Conservation (phyloP, 2,329 filamentous ascomycete species). For the Penicillium sp. region DNA sequence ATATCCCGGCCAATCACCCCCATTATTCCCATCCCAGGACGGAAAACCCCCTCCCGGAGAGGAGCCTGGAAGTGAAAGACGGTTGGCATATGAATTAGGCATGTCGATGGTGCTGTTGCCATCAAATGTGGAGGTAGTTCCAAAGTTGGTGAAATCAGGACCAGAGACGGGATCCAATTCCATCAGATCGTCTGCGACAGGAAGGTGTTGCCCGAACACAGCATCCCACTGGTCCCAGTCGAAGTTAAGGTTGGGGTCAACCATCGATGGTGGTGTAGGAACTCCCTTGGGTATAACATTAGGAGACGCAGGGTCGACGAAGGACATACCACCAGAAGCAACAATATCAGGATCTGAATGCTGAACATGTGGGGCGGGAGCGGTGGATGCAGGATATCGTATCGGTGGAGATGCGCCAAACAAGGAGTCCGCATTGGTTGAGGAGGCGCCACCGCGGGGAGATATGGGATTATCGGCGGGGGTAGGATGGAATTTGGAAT, state of each 20-base stretch:
- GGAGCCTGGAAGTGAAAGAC: not conserved
- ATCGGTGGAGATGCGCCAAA: not conserved
- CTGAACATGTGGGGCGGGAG: conserved; percentile 6
- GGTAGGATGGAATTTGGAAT: conserved; percentile 13
- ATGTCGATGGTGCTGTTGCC: not conserved
- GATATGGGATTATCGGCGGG: conserved; percentile 6
- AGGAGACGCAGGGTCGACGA: conserved; percentile 22
- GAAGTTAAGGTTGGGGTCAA: conserved; percentile 44
- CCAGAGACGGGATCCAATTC: conserved; percentile 40
- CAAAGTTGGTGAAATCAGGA: conserved; percentile 32
- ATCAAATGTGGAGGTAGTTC: conserved; percentile 2
- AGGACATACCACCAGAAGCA: conserved; percentile 13
- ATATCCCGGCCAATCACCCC: conserved; percentile 10
- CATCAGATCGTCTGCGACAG: conserved; percentile 43
- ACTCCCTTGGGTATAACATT: conserved; percentile 14
- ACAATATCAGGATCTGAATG: not conserved
- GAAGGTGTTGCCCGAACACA: conserved; percentile 46
- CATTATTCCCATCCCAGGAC: conserved; percentile 9
- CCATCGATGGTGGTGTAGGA: conserved; percentile 36
- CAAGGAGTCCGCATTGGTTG: conserved; percentile 10
- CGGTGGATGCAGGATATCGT: not conserved
- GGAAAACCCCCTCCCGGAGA: not conserved
- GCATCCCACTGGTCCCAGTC: conserved; percentile 51
- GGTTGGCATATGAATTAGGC: not conserved
- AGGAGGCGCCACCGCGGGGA: conserved; percentile 5